A percentile compares a stretch with the other conserved stretches of the same genome.
Conservation (phyloP, 1,284 basidiomycete species). For the Hemileia vastatrix region DNA sequence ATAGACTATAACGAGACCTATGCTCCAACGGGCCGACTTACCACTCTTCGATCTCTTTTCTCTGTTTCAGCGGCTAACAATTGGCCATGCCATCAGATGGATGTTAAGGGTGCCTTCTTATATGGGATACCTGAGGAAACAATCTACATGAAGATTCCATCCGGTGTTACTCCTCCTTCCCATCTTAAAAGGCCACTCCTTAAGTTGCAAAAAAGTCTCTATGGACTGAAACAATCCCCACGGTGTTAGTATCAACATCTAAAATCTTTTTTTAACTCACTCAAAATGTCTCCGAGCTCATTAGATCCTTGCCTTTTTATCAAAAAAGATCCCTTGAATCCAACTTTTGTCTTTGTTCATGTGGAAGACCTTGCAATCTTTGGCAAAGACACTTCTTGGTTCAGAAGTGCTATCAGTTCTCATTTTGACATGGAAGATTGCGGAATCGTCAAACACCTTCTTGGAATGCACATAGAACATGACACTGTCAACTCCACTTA, state of each 20-base stretch:
- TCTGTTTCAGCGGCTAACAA: too few relatives aligned
- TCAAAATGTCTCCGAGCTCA: neutral
- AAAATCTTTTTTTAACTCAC: neutral
- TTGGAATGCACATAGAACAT: too few relatives aligned
- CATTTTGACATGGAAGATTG: neutral
- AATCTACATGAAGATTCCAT: neutral
- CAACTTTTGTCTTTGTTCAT: neutral
- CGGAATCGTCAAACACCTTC: too few relatives aligned
- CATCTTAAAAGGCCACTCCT: too few relatives aligned
- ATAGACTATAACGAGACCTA: neutral
- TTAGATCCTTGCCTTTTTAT: conserved; percentile 4
- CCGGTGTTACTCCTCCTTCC: too few relatives aligned
- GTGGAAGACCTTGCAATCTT: neutral
- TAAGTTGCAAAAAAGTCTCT: neutral
- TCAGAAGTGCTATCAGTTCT: neutral
- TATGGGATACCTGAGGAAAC: neutral
- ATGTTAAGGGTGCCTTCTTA: neutral
- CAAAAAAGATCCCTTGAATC: neutral
- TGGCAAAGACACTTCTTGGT: neutral
- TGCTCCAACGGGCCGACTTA: neutral
- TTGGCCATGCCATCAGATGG: neutral
- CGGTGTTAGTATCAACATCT: neutral
- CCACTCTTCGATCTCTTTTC: too few relatives aligned
- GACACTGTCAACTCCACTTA: too few relatives aligned
- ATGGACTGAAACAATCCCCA: conserved; percentile 1